Evolutionary conservation across 2,329 filamentous ascomycete species (phyloP).

Genomic region (Ophiosphaerella narmari): DNA sequence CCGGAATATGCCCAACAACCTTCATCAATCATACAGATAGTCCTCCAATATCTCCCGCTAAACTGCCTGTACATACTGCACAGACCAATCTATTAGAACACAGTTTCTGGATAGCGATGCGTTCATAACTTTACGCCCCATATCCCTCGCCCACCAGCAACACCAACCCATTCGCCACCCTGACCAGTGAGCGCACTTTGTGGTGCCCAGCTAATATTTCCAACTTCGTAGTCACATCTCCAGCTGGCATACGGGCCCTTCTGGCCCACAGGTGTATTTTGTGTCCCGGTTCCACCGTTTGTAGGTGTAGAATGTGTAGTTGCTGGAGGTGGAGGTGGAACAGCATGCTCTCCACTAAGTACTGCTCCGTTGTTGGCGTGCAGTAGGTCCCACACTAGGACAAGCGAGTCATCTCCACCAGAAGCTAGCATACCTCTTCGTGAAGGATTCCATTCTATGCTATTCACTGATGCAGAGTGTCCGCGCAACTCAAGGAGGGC

Average conservation of each 20-base stretch:
- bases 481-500: conserved; percentile 91
- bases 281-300: conserved; percentile 32
- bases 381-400: conserved; percentile 91
- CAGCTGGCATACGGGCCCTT: conserved; percentile 75
- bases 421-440: conserved; percentile 87
- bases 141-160: conserved; percentile 78
- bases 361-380: conserved; percentile 63
- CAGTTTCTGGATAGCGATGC: not conserved
- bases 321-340: conserved; percentile 30
- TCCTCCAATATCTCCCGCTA: too few species aligned
- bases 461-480: conserved; percentile 83
- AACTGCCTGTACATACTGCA: too few species aligned
- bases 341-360: conserved; percentile 50
- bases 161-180: conserved; percentile 81
- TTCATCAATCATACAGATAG: too few species aligned
- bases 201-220: conserved; percentile 84
- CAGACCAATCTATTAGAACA: not conserved
- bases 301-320: conserved; percentile 31
- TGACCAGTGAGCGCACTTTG: conserved; percentile 69
- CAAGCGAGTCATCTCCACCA: conserved; percentile 88
- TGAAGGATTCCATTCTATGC: conserved; percentile 92
- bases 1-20: too few species aligned
- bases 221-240: conserved; percentile 86
- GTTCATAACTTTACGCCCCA: conserved; percentile 70
- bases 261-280: conserved; percentile 52